Evolutionary conservation across 2,329 filamentous ascomycete species (phyloP).

Genomic region (Hortaea werneckii): DNA sequence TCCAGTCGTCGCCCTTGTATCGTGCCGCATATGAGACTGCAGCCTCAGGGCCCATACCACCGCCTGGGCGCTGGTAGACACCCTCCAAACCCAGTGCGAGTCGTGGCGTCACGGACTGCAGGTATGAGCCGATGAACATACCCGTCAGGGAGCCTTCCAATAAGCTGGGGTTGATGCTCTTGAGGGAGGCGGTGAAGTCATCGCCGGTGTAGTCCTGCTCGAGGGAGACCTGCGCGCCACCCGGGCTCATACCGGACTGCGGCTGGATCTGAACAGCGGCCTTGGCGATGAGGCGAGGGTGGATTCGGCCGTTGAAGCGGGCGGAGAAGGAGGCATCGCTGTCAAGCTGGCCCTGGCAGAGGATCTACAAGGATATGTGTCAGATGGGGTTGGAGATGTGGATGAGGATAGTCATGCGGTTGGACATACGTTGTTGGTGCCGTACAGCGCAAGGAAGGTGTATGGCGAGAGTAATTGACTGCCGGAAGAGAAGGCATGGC

Average conservation of each 20-base stretch:
- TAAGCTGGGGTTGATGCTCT: conserved; percentile 89
- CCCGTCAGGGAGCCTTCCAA: conserved; percentile 88
- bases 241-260: conserved; percentile 32
- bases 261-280: conserved; percentile 76
- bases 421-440: conserved; percentile 67
- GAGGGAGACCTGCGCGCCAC: conserved; percentile 81
- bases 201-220: conserved; percentile 91
- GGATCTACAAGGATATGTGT: conserved; percentile 51
- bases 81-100: conserved; percentile 83
- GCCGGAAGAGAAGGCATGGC: conserved; percentile 92
- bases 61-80: conserved; percentile 80
- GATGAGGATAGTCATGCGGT: conserved; percentile 10
- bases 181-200: conserved; percentile 88
- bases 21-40: conserved; percentile 80
- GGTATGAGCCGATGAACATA: conserved; percentile 90
- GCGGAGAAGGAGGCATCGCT: conserved; percentile 81
- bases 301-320: conserved; percentile 90
- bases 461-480: conserved; percentile 84
- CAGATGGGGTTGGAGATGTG: conserved; percentile 7
- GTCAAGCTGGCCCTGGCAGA: conserved; percentile 90
- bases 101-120: conserved; percentile 82
- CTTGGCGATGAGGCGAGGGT: conserved; percentile 70
- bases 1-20: conserved; percentile 89
- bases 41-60: conserved; percentile 81
- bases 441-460: conserved; percentile 87